Conservation (phyloP, 2,329 filamentous ascomycete species). For the Botrytis aclada region DNA sequence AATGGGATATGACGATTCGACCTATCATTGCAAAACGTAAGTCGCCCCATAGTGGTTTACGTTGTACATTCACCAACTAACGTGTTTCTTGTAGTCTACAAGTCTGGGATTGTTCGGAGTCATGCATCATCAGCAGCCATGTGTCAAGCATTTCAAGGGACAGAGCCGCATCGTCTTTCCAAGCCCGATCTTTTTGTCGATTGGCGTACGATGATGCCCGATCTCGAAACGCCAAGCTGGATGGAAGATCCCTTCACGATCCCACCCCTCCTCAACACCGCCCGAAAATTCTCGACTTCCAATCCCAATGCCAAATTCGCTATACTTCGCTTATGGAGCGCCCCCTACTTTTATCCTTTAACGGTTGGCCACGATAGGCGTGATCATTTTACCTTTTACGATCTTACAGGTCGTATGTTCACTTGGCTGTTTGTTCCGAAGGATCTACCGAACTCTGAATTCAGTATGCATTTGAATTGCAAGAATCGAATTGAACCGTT, state of each 20-base stretch:
- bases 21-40: conserved; percentile 43
- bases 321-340: conserved; percentile 46
- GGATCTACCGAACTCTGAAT: conserved; percentile 45
- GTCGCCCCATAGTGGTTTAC: background rate
- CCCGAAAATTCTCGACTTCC: conserved; percentile 35
- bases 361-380: conserved; percentile 44
- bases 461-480: conserved; percentile 44
- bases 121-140: conserved; percentile 30
- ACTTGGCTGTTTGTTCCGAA: conserved; percentile 49
- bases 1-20: conserved; percentile 43
- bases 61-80: background rate
- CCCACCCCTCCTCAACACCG: conserved; percentile 38
- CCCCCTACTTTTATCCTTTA: conserved; percentile 49
- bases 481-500: conserved; percentile 21
- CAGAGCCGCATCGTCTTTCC: conserved; percentile 39
- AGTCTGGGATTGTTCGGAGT: conserved; percentile 44
- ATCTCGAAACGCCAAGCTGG: conserved; percentile 30
- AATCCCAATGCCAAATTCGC: conserved; percentile 41
- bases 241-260: conserved; percentile 39
- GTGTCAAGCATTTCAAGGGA: conserved; percentile 41
- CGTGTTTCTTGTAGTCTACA: conserved; percentile 41
- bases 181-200: conserved; percentile 46
- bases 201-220: conserved; percentile 35
- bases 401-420: conserved; percentile 45
- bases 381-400: conserved; percentile 41